phyloP scores from a whole-genome alignment of 805 yeast species.

The Candida boleticola region DNA sequence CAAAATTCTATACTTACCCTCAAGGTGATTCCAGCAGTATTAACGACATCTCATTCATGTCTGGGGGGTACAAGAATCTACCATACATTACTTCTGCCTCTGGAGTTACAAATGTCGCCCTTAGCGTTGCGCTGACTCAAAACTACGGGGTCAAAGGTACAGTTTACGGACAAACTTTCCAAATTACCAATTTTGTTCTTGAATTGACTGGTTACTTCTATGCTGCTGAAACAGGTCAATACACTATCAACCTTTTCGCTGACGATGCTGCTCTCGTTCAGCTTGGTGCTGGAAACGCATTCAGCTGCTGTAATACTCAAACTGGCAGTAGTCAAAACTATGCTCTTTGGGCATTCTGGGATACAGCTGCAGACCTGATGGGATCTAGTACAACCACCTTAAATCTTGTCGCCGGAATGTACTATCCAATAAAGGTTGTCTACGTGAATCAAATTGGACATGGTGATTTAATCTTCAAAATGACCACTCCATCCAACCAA shows the following conservation, averaged over 20 bases:
- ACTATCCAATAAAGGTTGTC: conserved; percentile 26
- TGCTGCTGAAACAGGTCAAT: conserved; percentile 26
- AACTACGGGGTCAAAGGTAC: no score
- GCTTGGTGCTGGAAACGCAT: conserved; percentile 26
- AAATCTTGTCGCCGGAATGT: conserved; percentile 12
- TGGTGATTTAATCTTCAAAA: neutral
- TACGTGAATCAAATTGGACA: conserved; percentile 13
- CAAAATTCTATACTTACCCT: neutral
- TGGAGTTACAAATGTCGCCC: no score
- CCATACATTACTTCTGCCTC: no score
- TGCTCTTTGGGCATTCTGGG: neutral
- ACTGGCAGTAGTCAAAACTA: neutral
- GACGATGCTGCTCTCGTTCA: conserved; percentile 33
- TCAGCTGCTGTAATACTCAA: conserved; percentile 30
- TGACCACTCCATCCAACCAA: neutral
- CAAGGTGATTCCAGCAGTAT: neutral
- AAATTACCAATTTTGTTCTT: conserved; percentile 14
- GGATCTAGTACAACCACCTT: neutral
- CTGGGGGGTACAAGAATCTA: neutral
- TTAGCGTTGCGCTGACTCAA: no score
- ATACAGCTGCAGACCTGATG: neutral
- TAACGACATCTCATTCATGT: neutral
- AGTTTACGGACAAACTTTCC: neutral
- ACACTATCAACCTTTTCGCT: conserved; percentile 17
- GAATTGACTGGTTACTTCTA: conserved; percentile 19